Evolutionary conservation across 192 early-diverging fungal genomes (phyloP).

Genomic region (Phlyctochytrium planicorne): DNA sequence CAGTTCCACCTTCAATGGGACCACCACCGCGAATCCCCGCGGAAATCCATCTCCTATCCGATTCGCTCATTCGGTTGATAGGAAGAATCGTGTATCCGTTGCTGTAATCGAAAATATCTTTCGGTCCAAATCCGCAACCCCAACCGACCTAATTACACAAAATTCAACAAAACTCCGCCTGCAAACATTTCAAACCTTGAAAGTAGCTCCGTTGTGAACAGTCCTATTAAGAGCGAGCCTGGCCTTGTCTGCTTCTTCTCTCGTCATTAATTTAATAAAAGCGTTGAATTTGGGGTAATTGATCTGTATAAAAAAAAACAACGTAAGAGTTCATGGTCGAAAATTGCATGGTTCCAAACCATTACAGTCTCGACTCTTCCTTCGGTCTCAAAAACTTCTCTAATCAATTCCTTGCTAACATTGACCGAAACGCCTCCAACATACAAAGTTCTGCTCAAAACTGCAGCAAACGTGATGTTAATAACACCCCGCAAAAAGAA

Average conservation of each 20-base stretch:
- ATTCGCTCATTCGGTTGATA: slow-evolving; percentile 40
- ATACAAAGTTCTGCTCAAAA: slow-evolving; percentile 52
- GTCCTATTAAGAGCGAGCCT: slow-evolving; percentile 31
- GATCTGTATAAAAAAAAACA: slow-evolving; percentile 35
- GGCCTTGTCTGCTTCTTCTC: slow-evolving; percentile 47
- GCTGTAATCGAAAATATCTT: slow-evolving; percentile 47
- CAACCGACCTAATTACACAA: slow-evolving; percentile 40
- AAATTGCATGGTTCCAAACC: slow-evolving; percentile 6
- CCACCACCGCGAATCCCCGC: slow-evolving; percentile 38
- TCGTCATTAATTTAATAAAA: slow-evolving; percentile 52
- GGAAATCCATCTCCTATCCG: slow-evolving; percentile 38
- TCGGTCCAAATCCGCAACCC: slow-evolving; percentile 59
- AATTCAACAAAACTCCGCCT: slow-evolving; percentile 9
- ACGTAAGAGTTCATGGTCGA: background rate
- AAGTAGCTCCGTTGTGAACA: slow-evolving; percentile 25
- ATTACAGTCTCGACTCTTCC: slow-evolving; percentile 50
- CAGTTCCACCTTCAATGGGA: slow-evolving; percentile 42
- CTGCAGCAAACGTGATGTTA: slow-evolving; percentile 14
- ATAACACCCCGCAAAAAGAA: background rate
- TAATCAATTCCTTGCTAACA: slow-evolving; percentile 40
- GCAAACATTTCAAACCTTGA: slow-evolving; percentile 35
- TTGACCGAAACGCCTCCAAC: slow-evolving; percentile 39
- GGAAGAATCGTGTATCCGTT: slow-evolving; percentile 46
- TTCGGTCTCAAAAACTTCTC: slow-evolving; percentile 36
- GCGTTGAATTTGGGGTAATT: slow-evolving; percentile 51